Evolutionary conservation across 1,284 basidiomycete genomes (phyloP).

Genomic region (Meripilus lineatus): DNA sequence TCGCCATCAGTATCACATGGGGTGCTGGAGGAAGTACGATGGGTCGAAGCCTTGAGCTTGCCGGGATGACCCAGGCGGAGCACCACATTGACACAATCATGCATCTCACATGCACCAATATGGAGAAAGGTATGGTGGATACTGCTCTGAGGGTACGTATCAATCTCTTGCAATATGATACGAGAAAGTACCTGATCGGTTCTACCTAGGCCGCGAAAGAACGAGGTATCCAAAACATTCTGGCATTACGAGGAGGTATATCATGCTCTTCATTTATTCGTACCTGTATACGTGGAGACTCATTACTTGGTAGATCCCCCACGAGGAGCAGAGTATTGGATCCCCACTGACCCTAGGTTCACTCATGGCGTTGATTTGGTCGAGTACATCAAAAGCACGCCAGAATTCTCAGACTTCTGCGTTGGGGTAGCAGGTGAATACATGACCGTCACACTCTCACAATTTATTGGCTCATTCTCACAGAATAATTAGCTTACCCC

Average conservation of each 20-base stretch:
- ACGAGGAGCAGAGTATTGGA: conserved; percentile 90
- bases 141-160: conserved; percentile 72
- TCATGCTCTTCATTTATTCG: not conserved
- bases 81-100: conserved; percentile 81
- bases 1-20: conserved; percentile 91
- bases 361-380: conserved; percentile 89
- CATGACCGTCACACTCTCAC: conserved; percentile 7
- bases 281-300: too few relatives aligned
- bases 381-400: conserved; percentile 76
- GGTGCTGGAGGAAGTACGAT: conserved; percentile 94
- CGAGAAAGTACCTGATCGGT: not conserved
- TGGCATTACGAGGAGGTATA: conserved; percentile 85
- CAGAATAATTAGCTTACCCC: conserved; percentile 68
- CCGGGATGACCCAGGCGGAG: conserved; percentile 64
- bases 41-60: conserved; percentile 85
- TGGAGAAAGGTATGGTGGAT: conserved; percentile 86
- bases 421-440: conserved; percentile 80
- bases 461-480: conserved; percentile 12
- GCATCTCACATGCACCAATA: conserved; percentile 98
- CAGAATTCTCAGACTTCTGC: conserved; percentile 87
- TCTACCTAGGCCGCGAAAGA: conserved; percentile 68
- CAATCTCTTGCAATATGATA: not conserved
- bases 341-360: conserved; percentile 82
- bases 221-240: conserved; percentile 84
- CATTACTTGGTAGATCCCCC: conserved; percentile 68